Percentiles rank a stretch among this genome's conserved stretches.
phyloP scores from a whole-genome alignment of 306 rosid species.

The Trichosanthes cucumerina region DNA sequence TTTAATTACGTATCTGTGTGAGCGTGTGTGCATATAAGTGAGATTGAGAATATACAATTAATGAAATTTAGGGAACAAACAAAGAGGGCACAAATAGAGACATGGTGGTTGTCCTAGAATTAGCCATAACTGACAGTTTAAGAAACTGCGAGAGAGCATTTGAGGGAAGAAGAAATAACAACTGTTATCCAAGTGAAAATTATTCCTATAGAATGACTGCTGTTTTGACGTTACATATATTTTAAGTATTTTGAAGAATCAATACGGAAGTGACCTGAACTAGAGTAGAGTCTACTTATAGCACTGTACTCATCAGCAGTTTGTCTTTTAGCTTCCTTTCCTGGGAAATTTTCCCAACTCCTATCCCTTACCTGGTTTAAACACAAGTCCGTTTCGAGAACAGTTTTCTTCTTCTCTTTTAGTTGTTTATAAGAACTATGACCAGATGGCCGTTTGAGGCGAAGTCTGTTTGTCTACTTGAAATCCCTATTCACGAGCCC shows the following conservation, averaged over 20 bases:
- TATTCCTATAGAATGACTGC: neutral
- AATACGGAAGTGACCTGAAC: neutral
- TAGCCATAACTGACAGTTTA: neutral
- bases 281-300: no score
- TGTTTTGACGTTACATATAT: neutral
- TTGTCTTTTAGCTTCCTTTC: neutral
- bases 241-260: neutral
- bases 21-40: neutral
- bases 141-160: neutral
- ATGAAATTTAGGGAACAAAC: neutral
- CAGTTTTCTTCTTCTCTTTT: neutral
- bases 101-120: neutral
- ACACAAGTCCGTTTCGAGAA: neutral
- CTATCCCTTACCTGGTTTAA: neutral
- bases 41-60: neutral
- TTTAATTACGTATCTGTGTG: neutral
- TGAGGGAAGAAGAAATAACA: neutral
- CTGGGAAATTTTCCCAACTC: neutral
- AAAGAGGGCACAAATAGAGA: neutral
- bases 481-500: neutral
- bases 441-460: neutral
- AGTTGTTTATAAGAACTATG: neutral
- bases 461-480: neutral
- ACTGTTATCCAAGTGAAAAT: neutral
- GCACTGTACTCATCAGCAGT: neutral